Conservation (phyloP, 2,329 filamentous ascomycete genomes). For the Arthroderma sp. region DNA sequence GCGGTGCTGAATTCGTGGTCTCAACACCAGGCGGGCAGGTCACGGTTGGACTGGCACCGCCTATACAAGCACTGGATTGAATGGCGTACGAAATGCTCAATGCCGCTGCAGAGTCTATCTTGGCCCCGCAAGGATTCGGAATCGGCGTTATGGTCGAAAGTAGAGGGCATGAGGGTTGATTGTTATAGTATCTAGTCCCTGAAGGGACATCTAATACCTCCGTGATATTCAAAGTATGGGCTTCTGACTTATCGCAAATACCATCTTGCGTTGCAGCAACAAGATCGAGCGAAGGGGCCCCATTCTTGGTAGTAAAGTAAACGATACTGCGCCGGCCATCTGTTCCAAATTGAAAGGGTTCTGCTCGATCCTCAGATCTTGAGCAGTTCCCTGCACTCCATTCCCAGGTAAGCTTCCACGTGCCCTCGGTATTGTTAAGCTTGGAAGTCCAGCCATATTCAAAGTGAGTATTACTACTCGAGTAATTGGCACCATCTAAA, state of each 20-base stretch:
- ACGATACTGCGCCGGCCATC: neutral
- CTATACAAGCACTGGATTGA: constrained; percentile 1
- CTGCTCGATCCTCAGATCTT: neutral
- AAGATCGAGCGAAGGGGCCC: neutral
- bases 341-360: neutral
- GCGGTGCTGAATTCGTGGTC: neutral
- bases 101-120: neutral
- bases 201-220: neutral
- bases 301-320: constrained; percentile 8
- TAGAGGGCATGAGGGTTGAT: neutral
- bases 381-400: neutral
- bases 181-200: neutral
- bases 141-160: neutral
- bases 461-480: neutral
- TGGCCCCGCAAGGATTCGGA: constrained; percentile 5
- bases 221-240: neutral
- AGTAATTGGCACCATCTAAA: neutral
- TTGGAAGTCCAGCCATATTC: neutral
- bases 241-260: neutral
- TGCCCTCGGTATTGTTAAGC: neutral
- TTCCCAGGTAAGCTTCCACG: neutral
- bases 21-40: neutral
- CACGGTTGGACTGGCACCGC: neutral
- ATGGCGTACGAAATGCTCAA: constrained; percentile 5
- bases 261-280: neutral